Evolutionary conservation across 2,329 filamentous ascomycete species (phyloP).

Genomic region (Clonostachys chloroleuca): DNA sequence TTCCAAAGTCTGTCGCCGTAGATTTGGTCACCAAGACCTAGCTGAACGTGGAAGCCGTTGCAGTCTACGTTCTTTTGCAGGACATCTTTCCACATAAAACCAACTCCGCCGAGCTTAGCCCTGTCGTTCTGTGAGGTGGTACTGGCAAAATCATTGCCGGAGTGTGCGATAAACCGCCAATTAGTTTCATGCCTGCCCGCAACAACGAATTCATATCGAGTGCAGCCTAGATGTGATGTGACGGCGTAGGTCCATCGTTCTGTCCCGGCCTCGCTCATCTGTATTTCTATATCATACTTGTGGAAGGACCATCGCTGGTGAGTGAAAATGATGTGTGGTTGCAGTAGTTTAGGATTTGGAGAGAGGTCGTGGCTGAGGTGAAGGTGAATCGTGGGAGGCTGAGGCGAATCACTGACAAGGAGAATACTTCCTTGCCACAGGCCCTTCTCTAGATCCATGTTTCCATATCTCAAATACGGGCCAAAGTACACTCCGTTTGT

Average conservation of each 20-base stretch:
- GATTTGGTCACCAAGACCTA: constrained; percentile 90
- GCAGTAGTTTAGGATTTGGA: constrained; percentile 85
- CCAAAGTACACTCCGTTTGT: constrained; percentile 98
- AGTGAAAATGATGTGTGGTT: constrained; percentile 75
- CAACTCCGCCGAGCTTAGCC: constrained; percentile 78
- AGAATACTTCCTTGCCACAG: constrained; percentile 92
- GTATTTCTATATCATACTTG: constrained; percentile 85
- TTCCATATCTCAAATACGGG: constrained; percentile 90
- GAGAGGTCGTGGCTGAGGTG: constrained; percentile 88
- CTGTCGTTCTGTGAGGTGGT: constrained; percentile 84
- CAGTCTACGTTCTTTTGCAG: constrained; percentile 96
- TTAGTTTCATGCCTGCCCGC: constrained; percentile 85
- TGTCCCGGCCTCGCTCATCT: constrained; percentile 79
- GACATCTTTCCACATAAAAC: constrained; percentile 99
- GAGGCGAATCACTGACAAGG: constrained; percentile 83
- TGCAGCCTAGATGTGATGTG: constrained; percentile 93
- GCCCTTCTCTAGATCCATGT: constrained; percentile 92
- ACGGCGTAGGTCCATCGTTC: constrained; percentile 97
- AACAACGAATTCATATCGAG: constrained; percentile 95
- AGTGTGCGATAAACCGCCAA: constrained; percentile 95
- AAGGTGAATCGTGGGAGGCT: constrained; percentile 93
- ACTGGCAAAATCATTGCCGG: constrained; percentile 91
- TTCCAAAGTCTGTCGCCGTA: constrained; percentile 96
- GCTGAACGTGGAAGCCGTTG: constrained; percentile 89
- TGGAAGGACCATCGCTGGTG: constrained; percentile 97